Evolutionary conservation across 2,329 filamentous ascomycete genomes (phyloP), one percentile per base, ranked within the genome.

Genomic region (Colletotrichum spinosum): DNA sequence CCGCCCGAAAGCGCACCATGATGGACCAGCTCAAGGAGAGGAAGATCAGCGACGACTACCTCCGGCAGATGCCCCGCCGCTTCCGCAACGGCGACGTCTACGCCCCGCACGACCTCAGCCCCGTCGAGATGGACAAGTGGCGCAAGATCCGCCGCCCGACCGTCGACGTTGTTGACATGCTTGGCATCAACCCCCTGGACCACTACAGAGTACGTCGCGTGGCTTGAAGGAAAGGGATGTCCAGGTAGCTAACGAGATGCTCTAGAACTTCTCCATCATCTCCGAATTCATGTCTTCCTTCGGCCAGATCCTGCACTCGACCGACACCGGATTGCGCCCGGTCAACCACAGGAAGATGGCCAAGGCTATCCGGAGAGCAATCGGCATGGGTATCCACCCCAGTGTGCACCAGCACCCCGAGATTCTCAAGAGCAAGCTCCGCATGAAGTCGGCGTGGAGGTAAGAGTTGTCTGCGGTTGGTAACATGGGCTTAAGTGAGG

Each of bases 301-400:
- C 81, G 96, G 95, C 55, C 88, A 94, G 65, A 97, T 99, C 77
- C 92, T 88, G 80, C 89, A 91, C 76, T 84, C 87, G n/a, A 84
- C 78, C 6, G 83, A 90, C 33, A 98, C 94, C 0, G 93, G 93
- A 12, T 83, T 99, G 67, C 87, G 93, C 62, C 92, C 92, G 3
- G 91, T 92, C 70, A 98, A 98, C 83, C 96, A 99, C 83, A 87
- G 96, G 70, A 94, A 91, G 80, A 89, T 99, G 75, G 92, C 95
- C 68, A 97, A 97, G 83, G 95, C 97, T 57, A 92, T 99, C 72
- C 85, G 96, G 70, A 87, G 96, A 71, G 91, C 92, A 17, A 90
- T 98, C 72, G 96, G 94, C 1, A 86, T 97, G 74, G 96, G 96
- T 13, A 83, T 98, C 67, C 94, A 98, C 86, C 96, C 96, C 33